These are phyloP conservation scores for Apiospora saccharicola DNA, from an alignment of 2,329 filamentous ascomycete genomes.

Conservation along the genomic window DNA sequence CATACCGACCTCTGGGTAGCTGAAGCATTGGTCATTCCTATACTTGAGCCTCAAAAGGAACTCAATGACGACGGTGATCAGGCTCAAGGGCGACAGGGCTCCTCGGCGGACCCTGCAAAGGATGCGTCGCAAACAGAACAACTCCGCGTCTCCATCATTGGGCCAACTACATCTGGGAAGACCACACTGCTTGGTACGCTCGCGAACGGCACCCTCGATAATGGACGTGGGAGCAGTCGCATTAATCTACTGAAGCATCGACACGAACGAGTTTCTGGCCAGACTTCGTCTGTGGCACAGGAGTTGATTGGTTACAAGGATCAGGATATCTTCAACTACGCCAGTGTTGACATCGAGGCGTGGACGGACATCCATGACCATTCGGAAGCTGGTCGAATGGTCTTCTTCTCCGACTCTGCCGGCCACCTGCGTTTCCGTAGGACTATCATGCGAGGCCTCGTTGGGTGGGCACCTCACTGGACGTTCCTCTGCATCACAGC, in stretches of 20 bases:
- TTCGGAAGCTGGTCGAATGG: constrained; percentile 75
- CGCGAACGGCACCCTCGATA: constrained; percentile 87
- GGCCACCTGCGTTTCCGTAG: constrained; percentile 89
- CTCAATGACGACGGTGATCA: constrained; percentile 26
- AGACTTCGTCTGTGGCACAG: constrained; percentile 94
- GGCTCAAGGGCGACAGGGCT: constrained; percentile 23
- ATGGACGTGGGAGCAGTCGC: constrained; percentile 88
- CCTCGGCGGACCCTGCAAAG: constrained; percentile 42
- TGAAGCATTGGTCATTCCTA: constrained; percentile 86
- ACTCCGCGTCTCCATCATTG: constrained; percentile 84
- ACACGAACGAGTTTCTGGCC: constrained; percentile 89
- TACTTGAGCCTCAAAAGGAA: constrained; percentile 54
- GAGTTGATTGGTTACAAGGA: constrained; percentile 86
- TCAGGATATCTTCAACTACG: constrained; percentile 77
- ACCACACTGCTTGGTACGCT: constrained; percentile 89
- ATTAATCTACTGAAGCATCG: constrained; percentile 89
- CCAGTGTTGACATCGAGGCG: constrained; percentile 83
- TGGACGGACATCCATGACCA: constrained; percentile 94
- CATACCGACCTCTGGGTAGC: constrained; percentile 80
- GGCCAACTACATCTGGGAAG: constrained; percentile 90
- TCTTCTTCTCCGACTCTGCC: constrained; percentile 91
- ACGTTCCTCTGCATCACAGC: constrained; percentile 87
- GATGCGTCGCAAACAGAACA: constrained; percentile 71
- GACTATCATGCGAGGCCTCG: constrained; percentile 86
- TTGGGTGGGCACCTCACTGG: constrained; percentile 97